Conservation (phyloP, 2,329 filamentous ascomycete genomes). For the Chaetomiaceae sp. region DNA sequence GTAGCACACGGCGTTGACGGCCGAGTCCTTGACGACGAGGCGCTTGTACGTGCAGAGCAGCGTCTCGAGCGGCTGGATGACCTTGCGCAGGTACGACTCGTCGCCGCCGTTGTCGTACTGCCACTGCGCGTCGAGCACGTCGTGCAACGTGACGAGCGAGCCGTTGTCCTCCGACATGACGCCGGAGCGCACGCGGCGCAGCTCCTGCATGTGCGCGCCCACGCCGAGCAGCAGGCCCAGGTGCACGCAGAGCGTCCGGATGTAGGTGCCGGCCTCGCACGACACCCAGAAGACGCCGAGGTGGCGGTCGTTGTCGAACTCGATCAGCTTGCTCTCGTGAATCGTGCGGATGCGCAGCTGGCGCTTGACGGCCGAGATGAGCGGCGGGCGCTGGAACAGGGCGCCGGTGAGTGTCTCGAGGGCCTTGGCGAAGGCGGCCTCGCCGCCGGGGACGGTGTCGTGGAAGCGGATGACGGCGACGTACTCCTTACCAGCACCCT, state of each 20-base stretch:
- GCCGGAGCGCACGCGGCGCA: conserved; percentile 27
- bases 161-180: conserved; percentile 27
- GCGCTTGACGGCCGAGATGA: conserved; percentile 98
- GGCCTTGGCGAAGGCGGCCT: conserved; percentile 87
- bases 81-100: conserved; percentile 84
- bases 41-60: conserved; percentile 92
- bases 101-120: conserved; percentile 92
- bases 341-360: conserved; percentile 98
- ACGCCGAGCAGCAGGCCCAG: conserved; percentile 72
- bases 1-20: conserved; percentile 96
- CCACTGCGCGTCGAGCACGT: conserved; percentile 95
- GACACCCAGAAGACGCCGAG: conserved; percentile 99
- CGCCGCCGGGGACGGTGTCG: conserved; percentile 88
- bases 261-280: conserved; percentile 98
- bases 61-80: conserved; percentile 90
- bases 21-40: conserved; percentile 94
- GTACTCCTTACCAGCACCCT: conserved; percentile 98
- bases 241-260: conserved; percentile 96
- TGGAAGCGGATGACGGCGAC: conserved; percentile 93
- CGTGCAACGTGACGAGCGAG: conserved; percentile 69
- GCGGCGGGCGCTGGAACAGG: conserved; percentile 90
- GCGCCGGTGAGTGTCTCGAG: conserved; percentile 95
- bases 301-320: conserved; percentile 98
- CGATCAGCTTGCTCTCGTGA: conserved; percentile 91
- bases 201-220: conserved; percentile 53